A percentile compares a stretch with the other conserved stretches of the same genome.
Evolutionary conservation across 78 protist species (phyloP).

Genomic region (Tieghemostelium lacteum): DNA sequence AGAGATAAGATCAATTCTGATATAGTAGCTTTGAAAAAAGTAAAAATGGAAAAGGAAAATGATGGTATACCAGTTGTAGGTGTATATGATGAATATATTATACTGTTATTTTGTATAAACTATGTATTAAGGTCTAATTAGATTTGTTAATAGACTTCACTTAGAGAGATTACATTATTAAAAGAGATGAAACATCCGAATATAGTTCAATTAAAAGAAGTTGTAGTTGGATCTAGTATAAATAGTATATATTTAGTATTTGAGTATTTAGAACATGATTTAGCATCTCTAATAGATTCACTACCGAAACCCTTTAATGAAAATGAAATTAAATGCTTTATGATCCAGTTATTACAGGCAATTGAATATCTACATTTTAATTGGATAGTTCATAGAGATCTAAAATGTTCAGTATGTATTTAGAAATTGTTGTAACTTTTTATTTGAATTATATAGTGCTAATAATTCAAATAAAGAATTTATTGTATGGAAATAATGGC

Average conservation of each 20-base stretch:
- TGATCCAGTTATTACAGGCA: constrained; percentile 90
- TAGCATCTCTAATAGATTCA: constrained; percentile 84
- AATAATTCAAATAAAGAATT: constrained; percentile 87
- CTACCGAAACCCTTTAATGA: constrained; percentile 26
- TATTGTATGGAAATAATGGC: constrained; percentile 89
- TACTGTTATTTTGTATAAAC: no score
- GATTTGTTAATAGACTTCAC: constrained; percentile 82
- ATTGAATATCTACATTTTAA: constrained; percentile 90
- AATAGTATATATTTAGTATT: constrained; percentile 97
- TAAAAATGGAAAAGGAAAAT: constrained; percentile 71
- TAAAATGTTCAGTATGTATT: constrained; percentile 89
- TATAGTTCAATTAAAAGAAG: constrained; percentile 86
- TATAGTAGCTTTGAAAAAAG: constrained; percentile 78
- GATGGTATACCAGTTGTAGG: constrained; percentile 75
- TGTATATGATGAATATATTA: no score
- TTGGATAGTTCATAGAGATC: constrained; percentile 97
- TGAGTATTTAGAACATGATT: constrained; percentile 97
- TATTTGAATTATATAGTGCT: no score
- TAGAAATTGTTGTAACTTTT: no score
- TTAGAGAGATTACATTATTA: constrained; percentile 97
- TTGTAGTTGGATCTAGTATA: constrained; percentile 23
- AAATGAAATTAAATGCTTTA: constrained; percentile 40
- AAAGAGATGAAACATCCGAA: constrained; percentile 97
- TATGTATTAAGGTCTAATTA: no score
- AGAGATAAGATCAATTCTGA: constrained; percentile 45